Percentiles rank a stretch among this genome's conserved stretches.
Conservation (phyloP, 1,284 basidiomycete species). For the Volvariella volvacea region DNA sequence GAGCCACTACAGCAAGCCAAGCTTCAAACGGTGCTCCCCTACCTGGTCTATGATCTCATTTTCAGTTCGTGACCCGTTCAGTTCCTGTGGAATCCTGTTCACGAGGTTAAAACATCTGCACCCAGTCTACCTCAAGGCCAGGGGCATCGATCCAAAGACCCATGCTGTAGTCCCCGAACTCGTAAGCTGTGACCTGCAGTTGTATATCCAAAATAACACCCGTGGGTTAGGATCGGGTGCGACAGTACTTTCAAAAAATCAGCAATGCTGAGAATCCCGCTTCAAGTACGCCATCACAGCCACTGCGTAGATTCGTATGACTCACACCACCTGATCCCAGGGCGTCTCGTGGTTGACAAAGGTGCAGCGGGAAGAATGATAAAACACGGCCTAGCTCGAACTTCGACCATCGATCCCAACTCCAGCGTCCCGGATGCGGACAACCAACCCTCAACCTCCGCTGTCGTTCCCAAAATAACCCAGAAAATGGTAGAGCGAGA, state of each 20-base stretch:
- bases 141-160: conserved; percentile 69
- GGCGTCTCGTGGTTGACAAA: conserved; percentile 56
- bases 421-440: conserved; percentile 11
- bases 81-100: background rate
- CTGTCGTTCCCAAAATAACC: conserved; percentile 52
- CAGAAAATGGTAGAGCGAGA: conserved; percentile 63
- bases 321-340: conserved; percentile 23
- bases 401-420: conserved; percentile 14
- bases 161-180: conserved; percentile 72
- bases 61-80: conserved; percentile 49
- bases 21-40: conserved; percentile 66
- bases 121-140: conserved; percentile 70
- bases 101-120: conserved; percentile 7
- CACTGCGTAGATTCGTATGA: conserved; percentile 4
- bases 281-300: conserved; percentile 36
- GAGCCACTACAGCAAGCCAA: conserved; percentile 77
- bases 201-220: background rate
- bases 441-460: background rate
- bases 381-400: conserved; percentile 72
- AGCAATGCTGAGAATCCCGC: conserved; percentile 63
- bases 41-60: conserved; percentile 77
- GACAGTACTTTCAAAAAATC: conserved; percentile 76
- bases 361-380: conserved; percentile 76
- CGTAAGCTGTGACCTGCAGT: conserved; percentile 30
- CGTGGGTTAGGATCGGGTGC: conserved; percentile 54